These are phyloP conservation scores for Phytophthora europaea DNA, from an alignment of 352 stramenopile species.

Conservation along the genomic window DNA sequence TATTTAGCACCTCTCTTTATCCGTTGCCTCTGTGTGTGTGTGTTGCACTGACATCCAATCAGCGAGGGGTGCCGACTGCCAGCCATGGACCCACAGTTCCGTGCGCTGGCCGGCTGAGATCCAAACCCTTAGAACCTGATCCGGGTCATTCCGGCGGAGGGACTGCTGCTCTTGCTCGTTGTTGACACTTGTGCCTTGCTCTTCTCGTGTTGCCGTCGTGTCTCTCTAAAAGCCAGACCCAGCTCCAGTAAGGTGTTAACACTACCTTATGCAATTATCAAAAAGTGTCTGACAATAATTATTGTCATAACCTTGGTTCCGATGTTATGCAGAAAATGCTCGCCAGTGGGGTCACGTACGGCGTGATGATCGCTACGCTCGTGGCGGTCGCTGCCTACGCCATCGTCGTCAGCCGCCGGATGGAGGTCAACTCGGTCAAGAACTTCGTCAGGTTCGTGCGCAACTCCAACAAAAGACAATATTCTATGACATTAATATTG, in stretches of 20 bases:
- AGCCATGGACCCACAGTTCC: slow-evolving; percentile 37
- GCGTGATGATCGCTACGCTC: slow-evolving; percentile 60
- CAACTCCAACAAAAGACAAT: neutral
- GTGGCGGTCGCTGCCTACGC: slow-evolving; percentile 61
- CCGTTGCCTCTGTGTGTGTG: slow-evolving; percentile 2
- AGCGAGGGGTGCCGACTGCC: slow-evolving; percentile 56
- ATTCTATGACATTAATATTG: neutral
- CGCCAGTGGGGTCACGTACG: slow-evolving; percentile 47
- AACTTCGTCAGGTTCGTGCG: slow-evolving; percentile 63
- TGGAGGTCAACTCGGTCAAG: slow-evolving; percentile 53
- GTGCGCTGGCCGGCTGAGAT: slow-evolving; percentile 50
- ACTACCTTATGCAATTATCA: neutral
- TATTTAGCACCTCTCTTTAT: slow-evolving; percentile 6
- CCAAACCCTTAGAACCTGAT: slow-evolving; percentile 58
- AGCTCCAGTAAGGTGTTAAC: neutral
- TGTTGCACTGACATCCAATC: slow-evolving; percentile 35
- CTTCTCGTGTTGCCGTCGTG: neutral
- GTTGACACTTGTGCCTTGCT: slow-evolving; percentile 27
- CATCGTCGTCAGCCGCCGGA: slow-evolving; percentile 56
- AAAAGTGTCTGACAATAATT: neutral
- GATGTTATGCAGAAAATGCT: slow-evolving; percentile 34
- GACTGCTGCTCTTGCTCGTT: slow-evolving; percentile 37
- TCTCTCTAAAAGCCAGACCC: neutral
- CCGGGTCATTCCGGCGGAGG: slow-evolving; percentile 55
- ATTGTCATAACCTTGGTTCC: neutral